A percentile compares a stretch with the other conserved stretches of the same genome.
Conservation (phyloP, 1,284 basidiomycete species). For the Ganoderma meredithae region DNA sequence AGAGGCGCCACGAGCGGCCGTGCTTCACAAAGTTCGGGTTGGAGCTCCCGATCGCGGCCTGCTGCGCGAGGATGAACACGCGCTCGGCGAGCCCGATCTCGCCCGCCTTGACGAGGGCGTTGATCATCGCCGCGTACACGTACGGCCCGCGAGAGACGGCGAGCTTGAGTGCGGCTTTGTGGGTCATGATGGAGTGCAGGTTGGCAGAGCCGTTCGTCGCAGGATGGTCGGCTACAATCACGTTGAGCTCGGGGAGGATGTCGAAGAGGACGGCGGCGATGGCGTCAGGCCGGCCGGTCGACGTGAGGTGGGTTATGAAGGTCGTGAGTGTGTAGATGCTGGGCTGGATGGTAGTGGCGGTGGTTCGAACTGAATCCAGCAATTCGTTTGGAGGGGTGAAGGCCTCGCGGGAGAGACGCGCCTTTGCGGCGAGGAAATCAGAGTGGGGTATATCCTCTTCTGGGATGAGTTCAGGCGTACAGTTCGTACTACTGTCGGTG, state of each 20-base stretch:
- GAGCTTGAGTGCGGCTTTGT: constrained; percentile 46
- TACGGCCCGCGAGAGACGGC: constrained; percentile 62
- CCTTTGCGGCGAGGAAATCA: constrained; percentile 15
- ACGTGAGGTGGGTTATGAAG: constrained; percentile 59
- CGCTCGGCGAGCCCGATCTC: constrained; percentile 64
- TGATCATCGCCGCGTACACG: constrained; percentile 64
- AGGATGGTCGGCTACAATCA: constrained; percentile 48
- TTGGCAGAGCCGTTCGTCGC: constrained; percentile 40
- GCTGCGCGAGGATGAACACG: constrained; percentile 66
- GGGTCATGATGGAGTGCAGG: constrained; percentile 36
- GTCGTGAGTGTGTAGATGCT: constrained; percentile 57
- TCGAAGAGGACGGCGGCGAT: constrained; percentile 55
- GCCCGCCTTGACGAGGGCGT: constrained; percentile 65
- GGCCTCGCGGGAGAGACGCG: constrained; percentile 18
- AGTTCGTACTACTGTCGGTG: neutral
- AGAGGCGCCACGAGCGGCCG: constrained; percentile 63
- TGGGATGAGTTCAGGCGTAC: neutral
- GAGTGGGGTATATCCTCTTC: neutral
- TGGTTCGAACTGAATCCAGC: constrained; percentile 22
- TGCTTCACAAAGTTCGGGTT: constrained; percentile 35
- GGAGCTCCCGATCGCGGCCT: constrained; percentile 65
- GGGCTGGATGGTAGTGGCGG: constrained; percentile 11
- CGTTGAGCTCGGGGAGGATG: constrained; percentile 61
- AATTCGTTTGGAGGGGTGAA: constrained; percentile 30
- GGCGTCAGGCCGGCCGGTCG: constrained; percentile 54